Percentiles rank a stretch among this genome's conserved stretches.
Conservation (phyloP, 2,329 filamentous ascomycete genomes). For the Catunica adiposa region DNA sequence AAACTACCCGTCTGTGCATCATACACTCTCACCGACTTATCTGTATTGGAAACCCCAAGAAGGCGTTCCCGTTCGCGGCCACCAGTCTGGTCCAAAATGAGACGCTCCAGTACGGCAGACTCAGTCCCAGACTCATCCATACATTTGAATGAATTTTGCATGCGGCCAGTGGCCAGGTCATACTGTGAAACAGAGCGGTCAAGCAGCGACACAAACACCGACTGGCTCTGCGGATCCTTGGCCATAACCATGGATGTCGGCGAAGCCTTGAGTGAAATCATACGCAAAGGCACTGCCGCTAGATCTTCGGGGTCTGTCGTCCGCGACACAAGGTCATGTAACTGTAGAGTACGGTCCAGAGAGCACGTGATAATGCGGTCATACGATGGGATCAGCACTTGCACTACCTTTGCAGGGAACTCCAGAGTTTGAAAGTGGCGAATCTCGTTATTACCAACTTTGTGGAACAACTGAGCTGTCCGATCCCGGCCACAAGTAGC, state of each 20-base stretch:
- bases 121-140: constrained; percentile 66
- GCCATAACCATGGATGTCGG: constrained; percentile 69
- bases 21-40: constrained; percentile 89
- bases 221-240: constrained; percentile 35
- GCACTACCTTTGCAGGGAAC: constrained; percentile 71
- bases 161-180: constrained; percentile 50
- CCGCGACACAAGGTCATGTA: constrained; percentile 61
- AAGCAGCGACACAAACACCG: constrained; percentile 40
- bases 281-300: constrained; percentile 60
- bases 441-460: constrained; percentile 32
- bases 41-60: constrained; percentile 78
- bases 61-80: constrained; percentile 47
- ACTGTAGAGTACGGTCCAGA: constrained; percentile 69
- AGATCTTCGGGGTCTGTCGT: constrained; percentile 46
- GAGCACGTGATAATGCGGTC: constrained; percentile 73
- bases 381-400: constrained; percentile 55
- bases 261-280: constrained; percentile 70
- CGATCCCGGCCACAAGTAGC: constrained; percentile 78
- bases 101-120: constrained; percentile 64
- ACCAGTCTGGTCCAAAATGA: constrained; percentile 45
- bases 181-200: constrained; percentile 46
- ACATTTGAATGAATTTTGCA: constrained; percentile 61
- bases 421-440: constrained; percentile 84
- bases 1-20: constrained; percentile 61
- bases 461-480: constrained; percentile 77